Percentiles rank a stretch among this genome's conserved stretches.
These are phyloP conservation scores for Borovskyia barvae DNA, from an alignment of 208 protist species.

Conservation along the genomic window DNA sequence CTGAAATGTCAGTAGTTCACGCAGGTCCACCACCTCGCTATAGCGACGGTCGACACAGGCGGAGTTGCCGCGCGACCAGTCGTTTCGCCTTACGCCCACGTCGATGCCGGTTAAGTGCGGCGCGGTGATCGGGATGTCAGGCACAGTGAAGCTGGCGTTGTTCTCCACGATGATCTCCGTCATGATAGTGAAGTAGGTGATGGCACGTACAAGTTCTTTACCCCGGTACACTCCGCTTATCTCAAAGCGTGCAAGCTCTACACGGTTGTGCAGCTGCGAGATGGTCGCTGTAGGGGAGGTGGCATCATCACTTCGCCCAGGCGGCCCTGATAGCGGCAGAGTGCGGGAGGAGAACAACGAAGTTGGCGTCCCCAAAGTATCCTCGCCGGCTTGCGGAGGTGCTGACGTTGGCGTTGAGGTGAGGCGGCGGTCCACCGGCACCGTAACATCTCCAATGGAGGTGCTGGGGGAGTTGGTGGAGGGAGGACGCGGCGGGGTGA, in stretches of 20 bases:
- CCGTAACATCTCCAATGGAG: neutral
- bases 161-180: constrained; percentile 50
- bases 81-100: constrained; percentile 42
- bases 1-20: constrained; percentile 63
- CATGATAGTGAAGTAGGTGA: constrained; percentile 77
- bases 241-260: constrained; percentile 39
- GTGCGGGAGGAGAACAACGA: no score
- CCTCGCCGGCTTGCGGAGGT: no score
- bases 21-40: constrained; percentile 76
- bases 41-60: constrained; percentile 75
- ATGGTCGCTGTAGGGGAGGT: no score
- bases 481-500: neutral
- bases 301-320: no score
- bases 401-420: neutral
- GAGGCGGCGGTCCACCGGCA: neutral
- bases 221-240: constrained; percentile 49
- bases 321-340: no score
- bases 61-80: constrained; percentile 49
- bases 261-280: constrained; percentile 14
- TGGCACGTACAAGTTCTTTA: constrained; percentile 50
- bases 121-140: constrained; percentile 42
- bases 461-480: neutral
- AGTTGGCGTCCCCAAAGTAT: no score
- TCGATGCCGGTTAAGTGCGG: constrained; percentile 44
- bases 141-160: constrained; percentile 31